Percentiles rank a stretch among this genome's conserved stretches.
phyloP scores from a whole-genome alignment of 2,329 filamentous ascomycete genomes.

The Neobulgaria alba region DNA sequence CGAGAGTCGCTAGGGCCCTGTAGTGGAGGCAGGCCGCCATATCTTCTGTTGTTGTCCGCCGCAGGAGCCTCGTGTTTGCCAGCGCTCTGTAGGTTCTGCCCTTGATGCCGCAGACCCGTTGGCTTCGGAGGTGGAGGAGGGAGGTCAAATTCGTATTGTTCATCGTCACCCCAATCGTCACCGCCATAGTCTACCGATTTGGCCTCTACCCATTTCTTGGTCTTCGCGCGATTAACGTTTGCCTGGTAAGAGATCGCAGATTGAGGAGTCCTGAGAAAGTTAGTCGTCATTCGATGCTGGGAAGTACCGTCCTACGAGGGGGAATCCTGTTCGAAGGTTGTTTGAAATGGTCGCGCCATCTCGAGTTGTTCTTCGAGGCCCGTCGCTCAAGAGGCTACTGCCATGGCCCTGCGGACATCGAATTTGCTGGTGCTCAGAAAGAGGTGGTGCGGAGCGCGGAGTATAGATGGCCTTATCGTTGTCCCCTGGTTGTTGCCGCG shows the following conservation, averaged over 20 bases:
- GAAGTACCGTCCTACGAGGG: slow-evolving; percentile 18
- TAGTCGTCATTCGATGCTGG: slow-evolving; percentile 1
- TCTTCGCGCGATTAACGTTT: slow-evolving; percentile 83
- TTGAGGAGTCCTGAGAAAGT: slow-evolving; percentile 18
- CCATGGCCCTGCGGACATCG: slow-evolving; percentile 12
- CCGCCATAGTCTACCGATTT: slow-evolving; percentile 82
- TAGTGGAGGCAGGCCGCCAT: slow-evolving; percentile 26
- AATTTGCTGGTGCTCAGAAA: not conserved
- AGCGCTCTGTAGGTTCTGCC: slow-evolving; percentile 24
- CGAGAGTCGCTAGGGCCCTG: slow-evolving; percentile 15
- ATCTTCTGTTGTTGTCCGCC: slow-evolving; percentile 20
- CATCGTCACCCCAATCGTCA: slow-evolving; percentile 80
- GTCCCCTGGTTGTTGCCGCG: too few relatives aligned
- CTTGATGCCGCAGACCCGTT: slow-evolving; percentile 36
- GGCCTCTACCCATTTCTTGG: slow-evolving; percentile 90
- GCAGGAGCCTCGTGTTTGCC: slow-evolving; percentile 7
- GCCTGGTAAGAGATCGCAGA: slow-evolving; percentile 53
- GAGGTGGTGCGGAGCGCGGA: not conserved
- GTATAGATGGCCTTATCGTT: too few relatives aligned
- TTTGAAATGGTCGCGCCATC: slow-evolving; percentile 28
- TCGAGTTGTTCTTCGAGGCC: slow-evolving; percentile 11
- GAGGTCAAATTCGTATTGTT: slow-evolving; percentile 46
- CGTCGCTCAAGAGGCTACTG: slow-evolving; percentile 15
- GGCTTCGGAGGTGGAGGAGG: slow-evolving; percentile 33
- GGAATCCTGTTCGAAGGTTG: slow-evolving; percentile 25